Evolutionary conservation across 1,284 basidiomycete species (phyloP), one percentile per base, ranked within the genome.

Genomic region (Apiotrichum gamsii): DNA sequence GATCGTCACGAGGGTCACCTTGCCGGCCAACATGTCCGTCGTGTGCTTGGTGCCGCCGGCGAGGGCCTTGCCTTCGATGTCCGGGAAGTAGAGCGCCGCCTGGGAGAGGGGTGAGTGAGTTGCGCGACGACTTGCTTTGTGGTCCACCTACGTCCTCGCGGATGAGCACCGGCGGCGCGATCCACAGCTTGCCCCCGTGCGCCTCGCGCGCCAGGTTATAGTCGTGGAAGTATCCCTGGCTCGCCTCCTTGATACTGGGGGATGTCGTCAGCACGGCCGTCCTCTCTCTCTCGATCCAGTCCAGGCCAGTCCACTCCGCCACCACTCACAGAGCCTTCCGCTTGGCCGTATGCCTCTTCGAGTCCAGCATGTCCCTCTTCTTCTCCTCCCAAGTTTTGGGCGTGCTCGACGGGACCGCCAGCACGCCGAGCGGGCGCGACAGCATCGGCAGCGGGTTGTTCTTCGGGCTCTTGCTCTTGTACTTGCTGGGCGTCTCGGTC

Each of bases 171-270:
- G 78, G 81, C 0, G 93, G 93, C 13, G 89, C 90, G 45, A 93
- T 80, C 91, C 90, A 98, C 10, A 87, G 86, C 75, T 98, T 98
- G 18, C 94, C 94, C 8, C 90, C 91, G 20, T 60, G 61, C 15
- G 58, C 61, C 31, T 79, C 79, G 43, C 84, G 76, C 15, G 89
- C 84, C 58, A 83, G 82, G 62, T 90, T 88, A 48, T 87, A 78
- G 65, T 97, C 94, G 57, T 87, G 79, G 62, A 91, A 97, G 70
- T 97, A 95, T 0, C 91, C 90, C 60, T 84, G 85, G 14, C 82
- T 81, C 0, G 84, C 87, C 72, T 93, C 83, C 61, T 88, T 85
- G 45, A 95, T 80, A 54, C 89, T 94, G 58, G 8, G n/a, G 5
- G 5, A 20, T 11, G 11, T 3, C 8, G 28, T 13, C 51, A 45